Evolutionary conservation across 768 basidiomycete species (phyloP).

Genomic region (Paxillus involutus): DNA sequence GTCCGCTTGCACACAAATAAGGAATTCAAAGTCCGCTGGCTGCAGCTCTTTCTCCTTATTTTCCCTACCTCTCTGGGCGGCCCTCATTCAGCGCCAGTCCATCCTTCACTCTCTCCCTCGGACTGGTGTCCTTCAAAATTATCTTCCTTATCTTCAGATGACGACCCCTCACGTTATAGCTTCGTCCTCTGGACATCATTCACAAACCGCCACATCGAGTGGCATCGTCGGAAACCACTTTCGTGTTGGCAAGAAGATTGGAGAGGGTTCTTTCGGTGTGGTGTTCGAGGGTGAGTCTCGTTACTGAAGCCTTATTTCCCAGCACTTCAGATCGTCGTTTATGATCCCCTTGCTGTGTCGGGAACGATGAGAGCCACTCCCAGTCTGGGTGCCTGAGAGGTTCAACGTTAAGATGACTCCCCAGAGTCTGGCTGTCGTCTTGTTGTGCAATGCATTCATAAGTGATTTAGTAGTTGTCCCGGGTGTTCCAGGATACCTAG

Average conservation of each 20-base stretch:
- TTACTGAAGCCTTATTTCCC: not conserved
- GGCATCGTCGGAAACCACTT: slow-evolving; percentile 80
- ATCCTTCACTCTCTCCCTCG: slow-evolving; percentile 23
- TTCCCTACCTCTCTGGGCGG: slow-evolving; percentile 22
- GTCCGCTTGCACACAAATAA: slow-evolving; percentile 22
- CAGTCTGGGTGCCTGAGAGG: slow-evolving; percentile 13
- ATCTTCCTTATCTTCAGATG: slow-evolving; percentile 40
- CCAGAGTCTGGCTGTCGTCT: slow-evolving; percentile 3
- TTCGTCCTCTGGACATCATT: slow-evolving; percentile 69
- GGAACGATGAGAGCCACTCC: slow-evolving; percentile 2
- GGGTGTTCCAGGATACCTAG: slow-evolving; percentile 4
- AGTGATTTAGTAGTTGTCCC: not conserved
- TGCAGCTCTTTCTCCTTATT: slow-evolving; percentile 26
- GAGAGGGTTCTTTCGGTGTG: slow-evolving; percentile 98
- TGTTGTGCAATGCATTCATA: slow-evolving; percentile 1
- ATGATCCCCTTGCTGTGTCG: not conserved
- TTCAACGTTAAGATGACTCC: slow-evolving; percentile 2
- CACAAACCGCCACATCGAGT: slow-evolving; percentile 60
- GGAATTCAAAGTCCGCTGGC: slow-evolving; percentile 34
- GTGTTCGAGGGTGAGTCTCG: slow-evolving; percentile 84
- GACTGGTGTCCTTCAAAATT: slow-evolving; percentile 28
- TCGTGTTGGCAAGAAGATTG: slow-evolving; percentile 97
- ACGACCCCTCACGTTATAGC: slow-evolving; percentile 84
- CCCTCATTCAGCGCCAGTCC: slow-evolving; percentile 23
- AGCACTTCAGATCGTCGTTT: not conserved